A percentile compares a stretch with the other conserved stretches of the same genome.
Evolutionary conservation across 1,284 basidiomycete genomes (phyloP).

Genomic region (Athelia sp.): DNA sequence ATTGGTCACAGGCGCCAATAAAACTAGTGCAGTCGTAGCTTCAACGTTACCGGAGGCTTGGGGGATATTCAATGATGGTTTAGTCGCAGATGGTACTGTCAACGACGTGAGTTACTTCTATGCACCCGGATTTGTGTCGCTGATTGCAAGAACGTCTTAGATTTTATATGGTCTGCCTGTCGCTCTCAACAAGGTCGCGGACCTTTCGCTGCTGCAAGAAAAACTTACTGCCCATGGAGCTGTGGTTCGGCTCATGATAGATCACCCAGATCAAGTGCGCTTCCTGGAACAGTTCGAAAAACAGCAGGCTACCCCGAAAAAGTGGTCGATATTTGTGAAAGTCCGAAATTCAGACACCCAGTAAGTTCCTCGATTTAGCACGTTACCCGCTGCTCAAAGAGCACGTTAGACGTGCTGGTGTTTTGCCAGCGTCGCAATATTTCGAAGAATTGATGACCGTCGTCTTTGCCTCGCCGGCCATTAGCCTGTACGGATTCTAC

Average conservation of each 20-base stretch:
- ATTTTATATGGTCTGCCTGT: conserved; percentile 79
- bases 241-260: conserved; percentile 65
- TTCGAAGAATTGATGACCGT: conserved; percentile 54
- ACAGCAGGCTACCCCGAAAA: conserved; percentile 30
- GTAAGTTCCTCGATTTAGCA: neutral
- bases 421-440: conserved; percentile 44
- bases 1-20: conserved; percentile 47
- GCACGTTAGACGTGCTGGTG: conserved; percentile 73
- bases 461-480: conserved; percentile 45
- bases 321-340: conserved; percentile 80
- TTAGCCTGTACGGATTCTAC: conserved; percentile 81
- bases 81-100: conserved; percentile 69
- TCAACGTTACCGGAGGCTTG: conserved; percentile 81
- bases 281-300: conserved; percentile 58
- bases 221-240: conserved; percentile 48
- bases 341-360: conserved; percentile 25
- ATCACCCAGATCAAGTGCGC: conserved; percentile 69
- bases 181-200: conserved; percentile 65
- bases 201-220: conserved; percentile 59
- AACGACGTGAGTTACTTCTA: conserved; percentile 54
- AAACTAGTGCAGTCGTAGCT: conserved; percentile 61
- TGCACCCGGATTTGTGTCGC: conserved; percentile 1
- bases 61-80: conserved; percentile 63
- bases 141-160: conserved; percentile 53
- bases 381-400: conserved; percentile 4